These are phyloP conservation scores for Geranium rotundifolium DNA, from an alignment of 345 rosid species.

Conservation along the genomic window DNA sequence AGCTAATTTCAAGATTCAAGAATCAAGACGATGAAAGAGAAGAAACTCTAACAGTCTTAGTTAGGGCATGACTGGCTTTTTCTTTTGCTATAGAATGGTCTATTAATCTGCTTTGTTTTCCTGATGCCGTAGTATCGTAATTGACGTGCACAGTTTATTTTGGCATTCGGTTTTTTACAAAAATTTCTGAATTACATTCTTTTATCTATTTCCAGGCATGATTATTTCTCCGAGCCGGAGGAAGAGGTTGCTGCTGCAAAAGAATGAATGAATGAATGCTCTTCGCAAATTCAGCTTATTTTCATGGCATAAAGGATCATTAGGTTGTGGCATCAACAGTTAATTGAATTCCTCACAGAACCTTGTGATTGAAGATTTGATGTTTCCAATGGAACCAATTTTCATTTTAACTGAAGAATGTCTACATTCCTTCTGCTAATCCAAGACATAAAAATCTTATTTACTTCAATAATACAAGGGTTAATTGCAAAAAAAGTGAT, in stretches of 20 bases:
- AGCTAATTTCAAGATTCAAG: not conserved
- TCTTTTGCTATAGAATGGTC: not conserved
- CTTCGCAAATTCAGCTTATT: conserved; percentile 3
- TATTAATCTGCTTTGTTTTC: not conserved
- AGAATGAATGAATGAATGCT: conserved; percentile 44
- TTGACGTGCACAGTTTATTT: not conserved
- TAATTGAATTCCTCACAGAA: conserved; percentile 8
- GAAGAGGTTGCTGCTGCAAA: conserved; percentile 31
- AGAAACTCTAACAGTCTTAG: not conserved
- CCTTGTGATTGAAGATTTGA: not conserved
- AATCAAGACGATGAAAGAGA: not conserved
- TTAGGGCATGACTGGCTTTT: not conserved
- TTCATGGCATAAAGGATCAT: not conserved
- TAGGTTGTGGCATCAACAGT: not conserved
- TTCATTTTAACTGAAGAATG: not conserved
- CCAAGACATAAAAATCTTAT: too few species aligned
- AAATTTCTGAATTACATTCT: not conserved
- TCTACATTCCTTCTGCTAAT: too few species aligned
- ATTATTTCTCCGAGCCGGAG: conserved; percentile 31
- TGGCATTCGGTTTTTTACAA: not conserved
- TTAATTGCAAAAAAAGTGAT: too few species aligned
- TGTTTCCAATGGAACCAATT: not conserved
- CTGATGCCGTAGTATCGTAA: not conserved
- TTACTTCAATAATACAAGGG: too few species aligned
- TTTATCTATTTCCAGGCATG: conserved; percentile 38